These are phyloP conservation scores for Backusella westeae DNA, from an alignment of 192 early-diverging fungal genomes.

Conservation along the genomic window DNA sequence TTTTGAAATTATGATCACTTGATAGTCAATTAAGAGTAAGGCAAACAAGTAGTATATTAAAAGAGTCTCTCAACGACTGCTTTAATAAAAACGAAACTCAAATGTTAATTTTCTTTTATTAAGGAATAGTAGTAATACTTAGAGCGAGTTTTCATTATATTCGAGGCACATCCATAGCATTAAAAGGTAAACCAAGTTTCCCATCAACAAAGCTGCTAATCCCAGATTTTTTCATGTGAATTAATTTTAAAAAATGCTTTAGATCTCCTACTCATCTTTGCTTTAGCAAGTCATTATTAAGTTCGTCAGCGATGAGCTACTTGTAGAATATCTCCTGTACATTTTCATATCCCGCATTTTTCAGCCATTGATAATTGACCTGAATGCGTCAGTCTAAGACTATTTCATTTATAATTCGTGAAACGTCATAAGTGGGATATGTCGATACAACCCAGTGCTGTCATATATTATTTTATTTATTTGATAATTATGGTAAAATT, in stretches of 20 bases:
- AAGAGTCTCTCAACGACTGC: neutral
- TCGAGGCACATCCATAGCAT: neutral
- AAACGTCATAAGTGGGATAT: neutral
- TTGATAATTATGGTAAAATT: neutral
- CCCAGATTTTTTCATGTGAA: neutral
- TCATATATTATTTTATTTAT: neutral
- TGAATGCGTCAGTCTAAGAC: neutral
- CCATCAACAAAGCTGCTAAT: neutral
- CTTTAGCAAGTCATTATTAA: neutral
- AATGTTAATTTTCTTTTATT: neutral
- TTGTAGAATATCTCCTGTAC: neutral
- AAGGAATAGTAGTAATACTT: neutral
- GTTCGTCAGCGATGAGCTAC: neutral
- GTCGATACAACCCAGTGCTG: neutral
- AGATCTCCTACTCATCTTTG: neutral
- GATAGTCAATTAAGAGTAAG: neutral
- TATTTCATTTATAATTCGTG: slow-evolving; percentile 2
- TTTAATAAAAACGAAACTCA: neutral
- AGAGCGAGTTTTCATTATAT: neutral
- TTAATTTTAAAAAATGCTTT: neutral
- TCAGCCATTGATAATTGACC: neutral
- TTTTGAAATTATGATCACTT: neutral
- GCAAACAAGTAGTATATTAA: neutral
- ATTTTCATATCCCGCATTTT: neutral
- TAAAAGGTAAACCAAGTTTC: neutral